Evolutionary conservation across 371 early-diverging fungal genomes (phyloP).

Genomic region (Mucor ambiguus): DNA sequence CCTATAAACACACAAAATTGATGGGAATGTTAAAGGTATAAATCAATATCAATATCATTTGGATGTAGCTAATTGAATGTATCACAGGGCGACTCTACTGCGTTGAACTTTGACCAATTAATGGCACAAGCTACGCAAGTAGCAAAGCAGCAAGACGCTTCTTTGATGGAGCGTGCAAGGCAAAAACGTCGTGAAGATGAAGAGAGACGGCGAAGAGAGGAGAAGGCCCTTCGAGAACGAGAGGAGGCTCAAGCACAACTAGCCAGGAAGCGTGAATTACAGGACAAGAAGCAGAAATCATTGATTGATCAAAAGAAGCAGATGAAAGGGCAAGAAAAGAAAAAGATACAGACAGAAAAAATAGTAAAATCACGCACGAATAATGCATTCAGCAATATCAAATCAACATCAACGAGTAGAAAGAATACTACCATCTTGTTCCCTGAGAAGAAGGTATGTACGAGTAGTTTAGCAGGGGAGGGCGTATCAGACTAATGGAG

Average conservation of each 20-base stretch:
- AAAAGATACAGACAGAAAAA: background rate
- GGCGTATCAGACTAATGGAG: background rate
- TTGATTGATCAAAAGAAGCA: constrained; percentile 22
- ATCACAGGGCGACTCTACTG: constrained; percentile 18
- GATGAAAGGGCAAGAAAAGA: constrained; percentile 9
- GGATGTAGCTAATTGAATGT: background rate
- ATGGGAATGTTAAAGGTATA: constrained; percentile 24
- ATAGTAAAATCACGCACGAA: constrained; percentile 7
- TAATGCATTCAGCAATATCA: background rate
- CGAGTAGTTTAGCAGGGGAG: background rate
- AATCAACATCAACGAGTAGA: background rate
- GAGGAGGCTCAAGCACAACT: constrained; percentile 31
- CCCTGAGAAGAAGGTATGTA: constrained; percentile 25
- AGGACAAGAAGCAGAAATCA: constrained; percentile 21
- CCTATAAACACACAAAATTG: background rate
- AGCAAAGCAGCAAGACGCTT: constrained; percentile 40
- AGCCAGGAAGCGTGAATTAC: constrained; percentile 23
- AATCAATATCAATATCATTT: background rate
- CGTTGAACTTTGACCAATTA: constrained; percentile 33
- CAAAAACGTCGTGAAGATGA: constrained; percentile 35
- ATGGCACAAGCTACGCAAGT: constrained; percentile 45
- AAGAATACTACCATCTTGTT: constrained; percentile 3
- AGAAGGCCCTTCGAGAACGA: constrained; percentile 29
- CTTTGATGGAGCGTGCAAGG: constrained; percentile 32
- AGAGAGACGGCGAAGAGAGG: constrained; percentile 33